Conservation (phyloP, 1,139 yeast species). For the Pichia sp. region DNA sequence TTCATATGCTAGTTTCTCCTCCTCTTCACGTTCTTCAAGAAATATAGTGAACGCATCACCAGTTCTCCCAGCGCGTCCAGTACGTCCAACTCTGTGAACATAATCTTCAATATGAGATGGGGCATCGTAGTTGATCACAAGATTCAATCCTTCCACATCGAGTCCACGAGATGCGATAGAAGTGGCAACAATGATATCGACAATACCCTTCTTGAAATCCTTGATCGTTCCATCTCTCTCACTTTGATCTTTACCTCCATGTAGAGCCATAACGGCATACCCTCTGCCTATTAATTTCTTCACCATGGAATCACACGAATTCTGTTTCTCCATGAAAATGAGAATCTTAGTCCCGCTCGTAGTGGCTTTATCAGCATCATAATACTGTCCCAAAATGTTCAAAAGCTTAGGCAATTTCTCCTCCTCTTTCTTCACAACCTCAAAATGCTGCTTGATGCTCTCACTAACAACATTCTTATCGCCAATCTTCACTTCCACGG, state of each 20-base stretch:
- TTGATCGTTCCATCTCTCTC: conserved; percentile 75
- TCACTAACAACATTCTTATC: conserved; percentile 78
- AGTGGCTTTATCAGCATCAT: conserved; percentile 29
- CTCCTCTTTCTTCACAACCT: conserved; percentile 43
- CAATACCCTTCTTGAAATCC: conserved; percentile 59
- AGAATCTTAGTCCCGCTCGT: conserved; percentile 40
- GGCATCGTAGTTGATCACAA: conserved; percentile 83
- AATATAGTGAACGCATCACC: conserved; percentile 82
- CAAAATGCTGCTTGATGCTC: conserved; percentile 68
- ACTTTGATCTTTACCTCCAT: conserved; percentile 87
- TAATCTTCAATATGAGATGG: conserved; percentile 94
- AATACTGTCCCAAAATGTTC: conserved; percentile 41
- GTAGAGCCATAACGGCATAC: conserved; percentile 59
- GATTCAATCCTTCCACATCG: conserved; percentile 74
- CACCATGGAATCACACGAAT: conserved; percentile 65
- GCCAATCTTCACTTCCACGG: conserved; percentile 77
- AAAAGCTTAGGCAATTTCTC: conserved; percentile 51
- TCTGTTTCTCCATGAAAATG: conserved; percentile 84
- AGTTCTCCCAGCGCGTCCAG: conserved; percentile 81
- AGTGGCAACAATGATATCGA: conserved; percentile 73
- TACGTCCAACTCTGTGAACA: conserved; percentile 93
- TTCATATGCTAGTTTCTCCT: too few relatives aligned
- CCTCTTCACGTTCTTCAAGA: conserved; percentile 50
- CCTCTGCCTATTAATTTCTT: conserved; percentile 52
- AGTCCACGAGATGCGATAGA: conserved; percentile 94